phyloP scores from a whole-genome alignment of 1,284 basidiomycete genomes.

The Schizopora paradoxa region DNA sequence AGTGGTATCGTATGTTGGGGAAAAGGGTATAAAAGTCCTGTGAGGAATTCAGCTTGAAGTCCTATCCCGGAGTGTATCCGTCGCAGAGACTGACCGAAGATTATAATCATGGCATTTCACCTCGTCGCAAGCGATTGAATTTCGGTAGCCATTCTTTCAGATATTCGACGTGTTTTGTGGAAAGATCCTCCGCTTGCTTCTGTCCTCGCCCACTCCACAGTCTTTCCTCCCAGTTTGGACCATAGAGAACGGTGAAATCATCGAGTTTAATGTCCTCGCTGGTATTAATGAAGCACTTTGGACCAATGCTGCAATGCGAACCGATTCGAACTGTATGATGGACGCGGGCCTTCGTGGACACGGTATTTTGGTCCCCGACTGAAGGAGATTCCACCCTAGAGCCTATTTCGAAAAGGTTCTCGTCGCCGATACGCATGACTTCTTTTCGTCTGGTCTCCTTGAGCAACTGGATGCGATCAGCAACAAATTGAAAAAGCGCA shows the following conservation, averaged over 20 bases:
- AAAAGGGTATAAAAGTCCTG: no score
- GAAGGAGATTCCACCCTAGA: constrained; percentile 81
- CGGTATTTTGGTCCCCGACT: constrained; percentile 80
- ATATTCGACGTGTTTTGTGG: constrained; percentile 87
- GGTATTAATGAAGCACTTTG: constrained; percentile 70
- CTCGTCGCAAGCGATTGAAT: constrained; percentile 68
- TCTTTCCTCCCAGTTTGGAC: constrained; percentile 64
- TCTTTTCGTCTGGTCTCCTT: constrained; percentile 74
- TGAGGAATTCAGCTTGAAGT: no score
- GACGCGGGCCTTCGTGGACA: constrained; percentile 75
- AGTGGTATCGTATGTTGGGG: no score
- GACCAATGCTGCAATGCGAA: constrained; percentile 78
- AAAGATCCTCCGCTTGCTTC: constrained; percentile 76
- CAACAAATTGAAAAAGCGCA: constrained; percentile 26
- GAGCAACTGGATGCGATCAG: constrained; percentile 26
- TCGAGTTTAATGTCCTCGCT: constrained; percentile 72
- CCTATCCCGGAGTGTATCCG: no score
- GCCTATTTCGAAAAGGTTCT: constrained; percentile 91
- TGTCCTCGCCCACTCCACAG: constrained; percentile 84
- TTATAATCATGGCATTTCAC: no score
- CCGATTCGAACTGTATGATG: constrained; percentile 75
- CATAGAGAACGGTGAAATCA: constrained; percentile 85
- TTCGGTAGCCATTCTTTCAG: constrained; percentile 86
- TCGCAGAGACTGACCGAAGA: no score
- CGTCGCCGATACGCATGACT: constrained; percentile 87